These are phyloP conservation scores for Trapa bicornis DNA, from an alignment of 345 rosid genomes.

Conservation along the genomic window DNA sequence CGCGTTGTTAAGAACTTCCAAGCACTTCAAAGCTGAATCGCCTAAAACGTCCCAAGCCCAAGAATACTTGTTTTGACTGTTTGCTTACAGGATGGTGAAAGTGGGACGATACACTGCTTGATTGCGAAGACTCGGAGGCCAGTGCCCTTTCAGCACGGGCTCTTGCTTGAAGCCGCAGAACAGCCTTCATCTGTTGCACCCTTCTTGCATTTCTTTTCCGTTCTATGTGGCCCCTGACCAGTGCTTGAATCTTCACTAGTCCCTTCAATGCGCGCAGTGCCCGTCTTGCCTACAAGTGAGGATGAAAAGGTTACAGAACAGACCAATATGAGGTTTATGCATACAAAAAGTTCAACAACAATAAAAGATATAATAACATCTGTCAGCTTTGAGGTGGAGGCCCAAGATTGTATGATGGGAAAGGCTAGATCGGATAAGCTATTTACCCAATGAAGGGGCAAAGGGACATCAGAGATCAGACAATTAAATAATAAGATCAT, in stretches of 20 bases:
- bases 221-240: slow-evolving; percentile 86
- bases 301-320: background rate
- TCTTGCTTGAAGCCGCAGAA: slow-evolving; percentile 65
- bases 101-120: slow-evolving; percentile 62
- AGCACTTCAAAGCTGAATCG: too few relatives aligned
- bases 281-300: slow-evolving; percentile 47
- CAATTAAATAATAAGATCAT: background rate
- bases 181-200: slow-evolving; percentile 58
- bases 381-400: too few relatives aligned
- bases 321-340: background rate
- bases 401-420: background rate
- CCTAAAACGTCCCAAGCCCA: too few relatives aligned
- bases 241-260: slow-evolving; percentile 86
- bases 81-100: slow-evolving; percentile 28
- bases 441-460: background rate
- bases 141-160: slow-evolving; percentile 50
- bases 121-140: slow-evolving; percentile 42
- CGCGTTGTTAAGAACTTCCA: too few relatives aligned
- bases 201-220: slow-evolving; percentile 49
- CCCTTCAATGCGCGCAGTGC: slow-evolving; percentile 84
- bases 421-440: background rate
- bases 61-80: background rate
- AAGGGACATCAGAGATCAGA: background rate
- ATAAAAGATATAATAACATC: too few relatives aligned
- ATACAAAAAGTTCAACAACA: too few relatives aligned